Percentiles rank a stretch among this genome's conserved stretches.
Conservation (phyloP, 2,329 filamentous ascomycete genomes). For the Emmonsia crescens region DNA sequence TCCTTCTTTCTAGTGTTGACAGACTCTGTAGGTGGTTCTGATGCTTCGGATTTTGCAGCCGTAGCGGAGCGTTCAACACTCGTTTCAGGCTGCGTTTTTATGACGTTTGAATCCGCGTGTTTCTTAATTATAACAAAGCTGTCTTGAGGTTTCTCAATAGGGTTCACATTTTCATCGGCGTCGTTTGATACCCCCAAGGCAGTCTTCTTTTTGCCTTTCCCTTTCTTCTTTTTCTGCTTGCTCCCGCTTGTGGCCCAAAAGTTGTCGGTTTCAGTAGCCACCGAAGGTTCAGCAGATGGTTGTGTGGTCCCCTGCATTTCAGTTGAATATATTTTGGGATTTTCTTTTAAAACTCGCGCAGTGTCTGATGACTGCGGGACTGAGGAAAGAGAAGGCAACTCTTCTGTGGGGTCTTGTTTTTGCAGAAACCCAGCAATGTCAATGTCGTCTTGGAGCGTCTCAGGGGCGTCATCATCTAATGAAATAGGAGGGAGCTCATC, state of each 20-base stretch:
- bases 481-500: neutral
- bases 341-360: neutral
- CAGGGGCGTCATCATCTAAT: neutral
- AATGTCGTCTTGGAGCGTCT: neutral
- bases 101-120: neutral
- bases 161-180: neutral
- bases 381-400: neutral
- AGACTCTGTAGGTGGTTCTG: neutral
- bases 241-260: neutral
- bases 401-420: neutral
- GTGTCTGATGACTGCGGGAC: neutral
- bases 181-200: neutral
- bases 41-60: neutral
- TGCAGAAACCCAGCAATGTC: neutral
- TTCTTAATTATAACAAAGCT: too few relatives aligned
- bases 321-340: neutral
- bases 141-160: too few relatives aligned
- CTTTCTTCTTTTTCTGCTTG: constrained; percentile 10
- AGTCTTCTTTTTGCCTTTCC: constrained; percentile 4
- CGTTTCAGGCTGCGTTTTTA: neutral
- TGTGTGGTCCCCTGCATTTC: neutral
- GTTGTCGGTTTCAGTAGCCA: neutral
- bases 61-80: neutral
- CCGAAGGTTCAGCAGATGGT: neutral
- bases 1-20: neutral